Base-by-base conservation (phyloP, 345 rosid genomes). In the Linum trigynum region DNA sequence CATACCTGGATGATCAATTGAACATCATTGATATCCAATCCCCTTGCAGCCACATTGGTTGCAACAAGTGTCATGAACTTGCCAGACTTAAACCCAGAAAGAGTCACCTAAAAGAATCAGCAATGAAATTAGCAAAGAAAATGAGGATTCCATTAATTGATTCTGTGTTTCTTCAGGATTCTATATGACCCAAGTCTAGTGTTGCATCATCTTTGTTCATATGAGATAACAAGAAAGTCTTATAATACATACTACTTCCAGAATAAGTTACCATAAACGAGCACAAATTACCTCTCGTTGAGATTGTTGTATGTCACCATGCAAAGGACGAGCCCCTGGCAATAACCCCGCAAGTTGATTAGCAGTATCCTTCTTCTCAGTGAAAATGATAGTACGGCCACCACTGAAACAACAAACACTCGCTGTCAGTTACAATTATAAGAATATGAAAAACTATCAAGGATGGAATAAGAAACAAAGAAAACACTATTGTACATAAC, bases 31-130 rank as follows among this genome's bases (percentile, higher is more conserved):
- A 94, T 90, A 75, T 94, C 97, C 80, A 94, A 76, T 39, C 97
- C 99, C n/a, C 97, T 82, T 63, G 97, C 97, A 7, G 99, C 99
- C 57, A 94, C 99, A 72, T 90, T 90, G 6, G 99, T 90, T 50
- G 97, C 99, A 35, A 90, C 97, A 82, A 94, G 77, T 15, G 87
- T 89, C 75, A 85, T 55, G 70, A 95, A 95, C 75, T 91, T 91
- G 40, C 97, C 96, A 11, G 82, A 85, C 77, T 96, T 84, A 80
- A 95, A 95, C 42, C 95, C 97, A 63, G 88, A 75, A 61, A 95
- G 90, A 9, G 96, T 95, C 58, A 89, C 76, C 99, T 95, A 80
- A 67, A 77, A 70, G 43, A 17, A 78, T 59, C 69, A 32, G 3
- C 32, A 15, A 57, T 56, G 39, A 43, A 59, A 72, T 61, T 43